Conservation (phyloP, 2,329 filamentous ascomycete genomes). For the Teratosphaeria epicoccoides region DNA sequence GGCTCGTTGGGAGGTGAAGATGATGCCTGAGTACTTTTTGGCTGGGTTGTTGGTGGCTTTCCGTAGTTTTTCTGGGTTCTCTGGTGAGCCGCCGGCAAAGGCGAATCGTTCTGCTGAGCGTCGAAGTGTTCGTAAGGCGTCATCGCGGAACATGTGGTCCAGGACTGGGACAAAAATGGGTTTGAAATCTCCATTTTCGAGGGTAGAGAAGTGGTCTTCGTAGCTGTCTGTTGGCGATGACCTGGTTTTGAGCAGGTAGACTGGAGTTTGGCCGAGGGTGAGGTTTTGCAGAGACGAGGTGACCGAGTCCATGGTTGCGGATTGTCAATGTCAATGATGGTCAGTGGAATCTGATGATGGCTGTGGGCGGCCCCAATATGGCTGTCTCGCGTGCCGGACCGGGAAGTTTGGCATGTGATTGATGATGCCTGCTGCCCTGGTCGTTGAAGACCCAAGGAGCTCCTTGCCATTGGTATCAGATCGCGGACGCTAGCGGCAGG, state of each 20-base stretch:
- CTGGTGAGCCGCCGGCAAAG: slow-evolving; percentile 25
- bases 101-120: slow-evolving; percentile 39
- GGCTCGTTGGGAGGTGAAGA: slow-evolving; percentile 75
- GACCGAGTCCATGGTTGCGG: slow-evolving; percentile 18
- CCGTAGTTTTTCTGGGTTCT: slow-evolving; percentile 18
- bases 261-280: slow-evolving; percentile 33
- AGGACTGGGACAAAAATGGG: slow-evolving; percentile 63
- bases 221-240: slow-evolving; percentile 60
- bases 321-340: too few relatives aligned
- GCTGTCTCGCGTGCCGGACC: too few relatives aligned
- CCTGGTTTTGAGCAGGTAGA: slow-evolving; percentile 69
- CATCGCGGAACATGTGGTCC: slow-evolving; percentile 55
- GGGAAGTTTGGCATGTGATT: neutral
- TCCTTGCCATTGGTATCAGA: neutral
- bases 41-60: slow-evolving; percentile 24
- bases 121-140: slow-evolving; percentile 46
- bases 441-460: neutral
- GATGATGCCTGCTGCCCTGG: neutral
- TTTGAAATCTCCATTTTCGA: slow-evolving; percentile 40
- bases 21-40: slow-evolving; percentile 58
- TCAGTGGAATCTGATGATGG: too few relatives aligned
- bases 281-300: slow-evolving; percentile 15
- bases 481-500: neutral
- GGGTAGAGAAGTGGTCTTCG: slow-evolving; percentile 2
- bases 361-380: too few relatives aligned